A percentile compares a stretch with the other conserved stretches of the same genome.
Conservation (phyloP, 176 grass and related monocot genomes). For the Sorghum bicolor region Sorghum_bicolor_NCBIv3 NC_012870.2:8993001-8993500, state of each 20-base stretch:
- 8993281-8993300: background rate
- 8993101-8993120: slow-evolving; percentile 27
- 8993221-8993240: background rate
- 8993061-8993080: background rate
- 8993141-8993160: slow-evolving; percentile 50
- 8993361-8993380: background rate
- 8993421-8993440: background rate
- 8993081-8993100: background rate
- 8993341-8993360: background rate
- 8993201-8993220: slow-evolving; percentile 13
- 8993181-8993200: background rate
- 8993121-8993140: slow-evolving; percentile 40
- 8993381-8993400: background rate
- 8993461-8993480: background rate
- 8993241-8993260: background rate
- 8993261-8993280: background rate
- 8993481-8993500: background rate
- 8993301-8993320: background rate
- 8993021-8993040: background rate
- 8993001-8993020: background rate
- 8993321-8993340: background rate
- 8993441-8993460: background rate
- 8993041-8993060: background rate
- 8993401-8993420: background rate
- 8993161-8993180: slow-evolving; percentile 26